phyloP scores from a whole-genome alignment of 805 yeast genomes.

The Wickerhamomyces queroliae region DNA sequence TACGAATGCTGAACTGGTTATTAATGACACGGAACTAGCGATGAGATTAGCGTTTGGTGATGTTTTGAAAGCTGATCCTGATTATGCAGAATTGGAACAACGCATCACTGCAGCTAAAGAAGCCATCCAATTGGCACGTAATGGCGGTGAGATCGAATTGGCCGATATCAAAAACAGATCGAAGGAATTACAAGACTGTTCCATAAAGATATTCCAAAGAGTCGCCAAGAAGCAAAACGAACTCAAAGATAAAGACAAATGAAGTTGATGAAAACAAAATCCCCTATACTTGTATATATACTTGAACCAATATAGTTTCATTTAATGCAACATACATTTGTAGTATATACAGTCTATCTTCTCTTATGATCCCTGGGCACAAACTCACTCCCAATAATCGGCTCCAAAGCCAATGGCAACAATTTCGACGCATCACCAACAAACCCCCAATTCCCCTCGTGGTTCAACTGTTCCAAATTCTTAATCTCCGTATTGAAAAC shows the following conservation, averaged over 20 bases:
- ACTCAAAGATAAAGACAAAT: slow-evolving; percentile 1
- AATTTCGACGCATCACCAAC: slow-evolving; percentile 73
- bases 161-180: slow-evolving; percentile 65
- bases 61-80: slow-evolving; percentile 42
- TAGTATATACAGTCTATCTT: neutral
- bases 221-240: slow-evolving; percentile 16
- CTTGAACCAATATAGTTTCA: no score
- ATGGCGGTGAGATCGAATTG: slow-evolving; percentile 51
- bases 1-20: slow-evolving; percentile 68
- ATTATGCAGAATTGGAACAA: slow-evolving; percentile 39
- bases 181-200: slow-evolving; percentile 68
- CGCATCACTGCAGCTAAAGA: slow-evolving; percentile 54
- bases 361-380: slow-evolving; percentile 21
- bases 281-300: no score
- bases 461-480: slow-evolving; percentile 34
- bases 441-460: slow-evolving; percentile 58
- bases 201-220: slow-evolving; percentile 67
- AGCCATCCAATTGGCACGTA: slow-evolving; percentile 57
- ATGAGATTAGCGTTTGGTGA: slow-evolving; percentile 58
- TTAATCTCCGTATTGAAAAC: slow-evolving; percentile 72
- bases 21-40: slow-evolving; percentile 87
- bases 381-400: slow-evolving; percentile 30
- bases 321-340: no score
- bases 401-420: slow-evolving; percentile 63
- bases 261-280: neutral